Conservation (phyloP, 768 basidiomycete species). For the Hygrophoropsis aurantiaca region DNA sequence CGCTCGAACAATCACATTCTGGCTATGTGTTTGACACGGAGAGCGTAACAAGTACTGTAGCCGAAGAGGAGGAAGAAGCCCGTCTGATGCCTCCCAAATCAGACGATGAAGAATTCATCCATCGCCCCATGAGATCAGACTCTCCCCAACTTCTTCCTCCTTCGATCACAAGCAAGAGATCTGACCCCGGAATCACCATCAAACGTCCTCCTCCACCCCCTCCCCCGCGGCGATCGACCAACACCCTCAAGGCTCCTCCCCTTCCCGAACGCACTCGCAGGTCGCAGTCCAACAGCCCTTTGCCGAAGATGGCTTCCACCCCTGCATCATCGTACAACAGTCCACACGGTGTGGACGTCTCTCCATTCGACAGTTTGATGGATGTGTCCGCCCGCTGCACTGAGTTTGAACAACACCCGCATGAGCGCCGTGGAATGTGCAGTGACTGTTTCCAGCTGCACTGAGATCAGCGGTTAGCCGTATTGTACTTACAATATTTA, state of each 20-base stretch:
- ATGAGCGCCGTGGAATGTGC: slow-evolving; percentile 65
- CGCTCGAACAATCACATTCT: slow-evolving; percentile 20
- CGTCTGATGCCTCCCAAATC: slow-evolving; percentile 29
- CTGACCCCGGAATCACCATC: slow-evolving; percentile 18
- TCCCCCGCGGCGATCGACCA: slow-evolving; percentile 53
- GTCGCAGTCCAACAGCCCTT: slow-evolving; percentile 17
- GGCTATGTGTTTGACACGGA: slow-evolving; percentile 36
- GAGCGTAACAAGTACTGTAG: slow-evolving; percentile 40
- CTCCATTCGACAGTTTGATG: slow-evolving; percentile 65
- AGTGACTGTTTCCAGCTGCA: slow-evolving; percentile 65
- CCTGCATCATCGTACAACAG: slow-evolving; percentile 37
- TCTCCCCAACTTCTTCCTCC: slow-evolving; percentile 7
- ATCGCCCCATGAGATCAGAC: slow-evolving; percentile 15
- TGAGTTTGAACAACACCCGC: slow-evolving; percentile 65
- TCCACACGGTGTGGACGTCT: slow-evolving; percentile 41
- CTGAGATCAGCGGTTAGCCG: not conserved
- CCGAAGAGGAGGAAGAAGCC: slow-evolving; percentile 46
- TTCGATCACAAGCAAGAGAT: slow-evolving; percentile 21
- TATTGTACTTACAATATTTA: too few species aligned
- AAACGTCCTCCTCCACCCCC: slow-evolving; percentile 66
- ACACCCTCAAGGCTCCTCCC: slow-evolving; percentile 34
- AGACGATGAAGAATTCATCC: slow-evolving; percentile 21
- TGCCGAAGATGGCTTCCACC: slow-evolving; percentile 21
- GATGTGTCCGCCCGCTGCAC: slow-evolving; percentile 46
- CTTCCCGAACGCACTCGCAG: slow-evolving; percentile 45